Conservation (phyloP, 306 rosid genomes). For the Myrica gale region DNA sequence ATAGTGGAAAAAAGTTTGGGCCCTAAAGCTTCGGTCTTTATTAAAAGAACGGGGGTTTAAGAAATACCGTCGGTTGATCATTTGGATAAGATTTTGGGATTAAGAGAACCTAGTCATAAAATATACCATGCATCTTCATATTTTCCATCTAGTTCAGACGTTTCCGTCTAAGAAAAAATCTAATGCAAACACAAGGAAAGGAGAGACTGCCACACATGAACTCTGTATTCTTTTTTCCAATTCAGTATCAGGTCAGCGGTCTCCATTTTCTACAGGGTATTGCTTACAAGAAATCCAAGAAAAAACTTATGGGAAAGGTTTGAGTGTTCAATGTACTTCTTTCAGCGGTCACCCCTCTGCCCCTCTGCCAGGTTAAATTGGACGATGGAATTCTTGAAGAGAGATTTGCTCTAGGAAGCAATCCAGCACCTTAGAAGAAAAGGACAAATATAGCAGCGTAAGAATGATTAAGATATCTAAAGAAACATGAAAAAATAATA, state of each 20-base stretch:
- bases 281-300: too few species aligned
- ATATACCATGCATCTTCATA: too few species aligned
- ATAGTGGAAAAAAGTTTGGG: too few species aligned
- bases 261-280: too few species aligned
- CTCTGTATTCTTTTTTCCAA: too few species aligned
- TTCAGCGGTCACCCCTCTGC: constrained; percentile 13
- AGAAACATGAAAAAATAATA: background rate
- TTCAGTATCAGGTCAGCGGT: too few species aligned
- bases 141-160: background rate
- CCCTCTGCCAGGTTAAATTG: constrained; percentile 22
- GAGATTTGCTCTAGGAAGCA: constrained; percentile 9
- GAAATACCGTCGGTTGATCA: too few species aligned
- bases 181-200: background rate
- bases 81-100: background rate
- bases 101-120: background rate
- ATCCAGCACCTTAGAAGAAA: constrained; percentile 29
- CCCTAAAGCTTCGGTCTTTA: too few species aligned
- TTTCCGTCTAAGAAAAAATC: background rate
- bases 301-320: background rate
- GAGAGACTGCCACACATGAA: background rate
- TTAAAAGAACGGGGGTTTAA: too few species aligned
- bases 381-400: background rate
- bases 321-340: constrained; percentile 17
- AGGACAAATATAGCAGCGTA: background rate
- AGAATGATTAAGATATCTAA: background rate